phyloP scores from a whole-genome alignment of 108 stramenopile genomes.

The Tribonema minus region DNA sequence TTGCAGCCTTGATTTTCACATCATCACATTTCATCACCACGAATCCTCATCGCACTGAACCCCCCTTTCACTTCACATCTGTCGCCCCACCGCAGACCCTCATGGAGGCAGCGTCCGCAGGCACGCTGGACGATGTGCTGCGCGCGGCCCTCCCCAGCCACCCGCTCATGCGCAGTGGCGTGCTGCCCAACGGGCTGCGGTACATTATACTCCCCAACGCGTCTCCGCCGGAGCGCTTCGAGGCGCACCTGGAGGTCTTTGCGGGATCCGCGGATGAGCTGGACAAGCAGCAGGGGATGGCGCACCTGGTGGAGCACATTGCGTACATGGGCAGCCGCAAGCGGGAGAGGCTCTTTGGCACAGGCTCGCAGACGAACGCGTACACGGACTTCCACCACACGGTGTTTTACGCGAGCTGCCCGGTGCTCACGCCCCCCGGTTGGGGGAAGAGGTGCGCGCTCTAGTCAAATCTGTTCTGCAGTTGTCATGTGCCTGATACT shows the following conservation, averaged over 20 bases:
- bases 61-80: no score
- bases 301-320: slow-evolving; percentile 94
- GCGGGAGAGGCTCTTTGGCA: slow-evolving; percentile 88
- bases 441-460: no score
- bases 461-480: no score
- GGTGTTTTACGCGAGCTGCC: slow-evolving; percentile 95
- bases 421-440: slow-evolving; percentile 46
- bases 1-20: no score
- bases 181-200: slow-evolving; percentile 77
- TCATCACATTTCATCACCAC: no score
- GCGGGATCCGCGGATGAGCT: slow-evolving; percentile 73
- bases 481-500: no score
- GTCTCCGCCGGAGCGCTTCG: slow-evolving; percentile 84
- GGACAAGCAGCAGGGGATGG: slow-evolving; percentile 89
- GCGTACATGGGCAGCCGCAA: slow-evolving; percentile 96
- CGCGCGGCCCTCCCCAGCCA: no score
- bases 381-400: slow-evolving; percentile 99
- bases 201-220: slow-evolving; percentile 91
- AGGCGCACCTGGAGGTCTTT: slow-evolving; percentile 80
- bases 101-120: no score
- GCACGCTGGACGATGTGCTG: no score
- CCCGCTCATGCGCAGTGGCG: slow-evolving; percentile 32
- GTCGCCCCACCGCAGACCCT: no score
- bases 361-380: slow-evolving; percentile 89
- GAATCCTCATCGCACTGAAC: no score